These are phyloP conservation scores for Diaporthe nobilis DNA, from an alignment of 2,329 filamentous ascomycete genomes.

Conservation along the genomic window DNA sequence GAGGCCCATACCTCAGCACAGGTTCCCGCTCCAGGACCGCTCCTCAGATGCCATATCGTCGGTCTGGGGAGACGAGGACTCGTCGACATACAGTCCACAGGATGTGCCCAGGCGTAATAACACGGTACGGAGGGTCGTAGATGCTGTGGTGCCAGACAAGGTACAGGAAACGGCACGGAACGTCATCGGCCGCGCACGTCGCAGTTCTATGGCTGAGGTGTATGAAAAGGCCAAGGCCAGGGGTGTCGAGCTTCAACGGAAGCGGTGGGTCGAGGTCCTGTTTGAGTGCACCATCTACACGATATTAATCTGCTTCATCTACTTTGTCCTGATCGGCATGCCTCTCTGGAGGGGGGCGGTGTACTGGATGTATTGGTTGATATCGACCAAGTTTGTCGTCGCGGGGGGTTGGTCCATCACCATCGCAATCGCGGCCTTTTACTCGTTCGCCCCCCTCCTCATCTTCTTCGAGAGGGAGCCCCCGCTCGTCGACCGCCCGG, in stretches of 20 bases:
- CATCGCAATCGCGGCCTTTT: slow-evolving; percentile 51
- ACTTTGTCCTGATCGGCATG: slow-evolving; percentile 61
- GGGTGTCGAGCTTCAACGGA: slow-evolving; percentile 42
- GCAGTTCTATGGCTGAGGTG: slow-evolving; percentile 36
- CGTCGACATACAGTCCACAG: neutral
- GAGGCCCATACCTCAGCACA: neutral
- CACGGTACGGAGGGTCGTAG: slow-evolving; percentile 29
- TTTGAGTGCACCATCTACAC: slow-evolving; percentile 44
- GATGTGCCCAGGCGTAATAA: slow-evolving; percentile 19
- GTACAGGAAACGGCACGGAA: slow-evolving; percentile 33
- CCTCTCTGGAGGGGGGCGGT: slow-evolving; percentile 62
- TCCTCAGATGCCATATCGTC: neutral
- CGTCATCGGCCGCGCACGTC: slow-evolving; percentile 19
- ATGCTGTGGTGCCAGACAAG: slow-evolving; percentile 34
- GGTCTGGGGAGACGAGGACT: slow-evolving; percentile 19
- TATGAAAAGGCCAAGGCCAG: slow-evolving; percentile 44
- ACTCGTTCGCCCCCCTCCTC: slow-evolving; percentile 43
- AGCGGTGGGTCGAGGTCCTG: slow-evolving; percentile 44
- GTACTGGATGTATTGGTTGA: slow-evolving; percentile 58
- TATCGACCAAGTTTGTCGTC: slow-evolving; percentile 56
- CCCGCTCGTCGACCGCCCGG: slow-evolving; percentile 41
- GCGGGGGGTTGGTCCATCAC: slow-evolving; percentile 57
- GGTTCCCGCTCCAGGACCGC: slow-evolving; percentile 16
- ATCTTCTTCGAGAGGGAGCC: slow-evolving; percentile 52
- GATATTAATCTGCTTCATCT: slow-evolving; percentile 55